Conservation (phyloP, 2,329 filamentous ascomycete genomes). For the Penicillium sp. region DNA sequence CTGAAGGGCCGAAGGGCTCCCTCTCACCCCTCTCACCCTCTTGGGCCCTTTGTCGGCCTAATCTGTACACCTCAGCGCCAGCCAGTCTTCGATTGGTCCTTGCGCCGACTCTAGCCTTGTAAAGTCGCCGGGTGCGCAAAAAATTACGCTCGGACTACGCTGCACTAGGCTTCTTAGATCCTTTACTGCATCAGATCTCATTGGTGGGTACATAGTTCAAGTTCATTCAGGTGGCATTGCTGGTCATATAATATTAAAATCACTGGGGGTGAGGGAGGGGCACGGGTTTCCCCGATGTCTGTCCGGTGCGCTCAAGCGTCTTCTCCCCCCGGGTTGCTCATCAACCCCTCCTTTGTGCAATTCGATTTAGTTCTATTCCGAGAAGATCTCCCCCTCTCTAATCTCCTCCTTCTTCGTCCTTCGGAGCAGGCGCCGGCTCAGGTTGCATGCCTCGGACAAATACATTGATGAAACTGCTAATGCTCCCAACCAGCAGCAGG, state of each 20-base stretch:
- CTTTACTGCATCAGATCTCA: background rate
- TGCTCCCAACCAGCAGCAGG: constrained; percentile 34
- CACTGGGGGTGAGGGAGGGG: background rate
- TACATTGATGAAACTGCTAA: constrained; percentile 35
- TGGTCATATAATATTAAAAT: constrained; percentile 15
- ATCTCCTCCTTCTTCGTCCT: constrained; percentile 24
- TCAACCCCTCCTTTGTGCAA: constrained; percentile 1
- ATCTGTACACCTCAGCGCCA: background rate
- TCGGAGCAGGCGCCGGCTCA: constrained; percentile 9
- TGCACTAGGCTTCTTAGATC: background rate
- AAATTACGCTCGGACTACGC: background rate
- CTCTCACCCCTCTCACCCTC: background rate
- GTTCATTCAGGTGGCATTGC: constrained; percentile 22
- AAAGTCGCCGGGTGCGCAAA: constrained; percentile 5
- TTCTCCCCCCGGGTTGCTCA: background rate
- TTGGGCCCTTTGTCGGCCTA: background rate
- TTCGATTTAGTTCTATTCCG: background rate
- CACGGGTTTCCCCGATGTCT: constrained; percentile 12
- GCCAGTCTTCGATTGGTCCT: constrained; percentile 7
- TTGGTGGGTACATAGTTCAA: constrained; percentile 15
- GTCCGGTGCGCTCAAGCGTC: constrained; percentile 10
- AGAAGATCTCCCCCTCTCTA: background rate
- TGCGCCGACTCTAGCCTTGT: background rate
- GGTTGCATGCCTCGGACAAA: constrained; percentile 20
- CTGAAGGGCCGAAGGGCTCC: background rate